These are phyloP conservation scores for Yueomyces sinensis DNA, from an alignment of 805 yeast species.

Conservation along the genomic window DNA sequence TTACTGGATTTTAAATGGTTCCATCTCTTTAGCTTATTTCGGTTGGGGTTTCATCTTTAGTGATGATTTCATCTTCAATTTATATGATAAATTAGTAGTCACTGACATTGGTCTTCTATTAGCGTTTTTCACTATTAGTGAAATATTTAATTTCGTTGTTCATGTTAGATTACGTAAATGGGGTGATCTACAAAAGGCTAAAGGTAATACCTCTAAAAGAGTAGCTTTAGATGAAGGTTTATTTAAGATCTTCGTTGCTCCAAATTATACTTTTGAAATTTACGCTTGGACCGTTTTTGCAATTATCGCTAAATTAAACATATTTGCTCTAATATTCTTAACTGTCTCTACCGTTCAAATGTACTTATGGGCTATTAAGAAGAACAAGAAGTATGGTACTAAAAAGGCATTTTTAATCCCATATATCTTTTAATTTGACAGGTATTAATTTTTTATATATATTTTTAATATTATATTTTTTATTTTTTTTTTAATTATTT, in stretches of 20 bases:
- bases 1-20: conserved; percentile 87
- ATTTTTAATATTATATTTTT: not conserved
- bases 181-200: conserved; percentile 25
- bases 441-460: no score
- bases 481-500: not conserved
- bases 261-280: conserved; percentile 86
- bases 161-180: conserved; percentile 54
- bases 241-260: conserved; percentile 71
- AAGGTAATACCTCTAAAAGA: conserved; percentile 24
- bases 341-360: conserved; percentile 66
- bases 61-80: conserved; percentile 7
- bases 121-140: conserved; percentile 42
- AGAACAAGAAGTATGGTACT: conserved; percentile 70
- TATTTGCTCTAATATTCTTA: conserved; percentile 63
- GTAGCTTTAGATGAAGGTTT: conserved; percentile 62
- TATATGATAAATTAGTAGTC: conserved; percentile 8
- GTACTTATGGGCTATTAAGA: conserved; percentile 86
- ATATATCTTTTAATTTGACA: conserved; percentile 34
- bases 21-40: conserved; percentile 36
- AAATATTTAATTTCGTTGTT: conserved; percentile 57
- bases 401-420: conserved; percentile 74
- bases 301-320: conserved; percentile 52
- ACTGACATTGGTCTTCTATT: conserved; percentile 21
- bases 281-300: conserved; percentile 64
- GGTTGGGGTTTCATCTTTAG: conserved; percentile 30